Evolutionary conservation across 345 rosid genomes (phyloP).

Genomic region (Rhodamnia rubescens): DNA sequence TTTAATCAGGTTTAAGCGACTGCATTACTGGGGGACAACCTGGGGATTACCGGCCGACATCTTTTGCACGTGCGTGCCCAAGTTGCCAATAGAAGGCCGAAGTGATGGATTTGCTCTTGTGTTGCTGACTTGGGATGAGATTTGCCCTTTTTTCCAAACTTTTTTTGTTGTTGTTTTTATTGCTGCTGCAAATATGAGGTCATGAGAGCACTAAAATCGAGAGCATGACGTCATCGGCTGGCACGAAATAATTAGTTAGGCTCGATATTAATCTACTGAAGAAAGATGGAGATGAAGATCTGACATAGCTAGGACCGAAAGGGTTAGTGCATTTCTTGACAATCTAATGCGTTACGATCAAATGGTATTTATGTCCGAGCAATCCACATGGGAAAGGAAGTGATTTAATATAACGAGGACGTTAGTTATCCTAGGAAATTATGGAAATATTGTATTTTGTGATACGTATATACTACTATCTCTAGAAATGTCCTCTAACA

Average conservation of each 20-base stretch:
- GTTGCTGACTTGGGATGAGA: neutral
- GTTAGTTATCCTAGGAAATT: neutral
- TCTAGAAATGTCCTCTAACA: neutral
- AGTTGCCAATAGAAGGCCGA: neutral
- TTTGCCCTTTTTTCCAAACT: neutral
- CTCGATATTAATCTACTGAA: neutral
- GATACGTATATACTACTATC: neutral
- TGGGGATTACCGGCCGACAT: neutral
- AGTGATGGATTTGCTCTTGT: neutral
- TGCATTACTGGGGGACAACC: neutral
- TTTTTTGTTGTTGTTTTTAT: neutral
- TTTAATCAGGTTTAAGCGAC: neutral
- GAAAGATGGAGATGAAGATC: neutral
- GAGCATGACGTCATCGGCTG: neutral
- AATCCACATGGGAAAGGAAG: neutral
- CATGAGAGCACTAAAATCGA: neutral
- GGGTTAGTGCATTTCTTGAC: neutral
- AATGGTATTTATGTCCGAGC: neutral
- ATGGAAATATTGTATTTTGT: neutral
- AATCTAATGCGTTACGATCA: neutral
- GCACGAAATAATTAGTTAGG: neutral
- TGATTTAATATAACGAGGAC: accelerated
- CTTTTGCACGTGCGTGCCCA: neutral
- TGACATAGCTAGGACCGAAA: neutral
- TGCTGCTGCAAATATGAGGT: neutral